Evolutionary conservation across 2,329 filamentous ascomycete species (phyloP), one percentile per base, ranked within the genome.

Genomic region (Alternaria sp.): DNA sequence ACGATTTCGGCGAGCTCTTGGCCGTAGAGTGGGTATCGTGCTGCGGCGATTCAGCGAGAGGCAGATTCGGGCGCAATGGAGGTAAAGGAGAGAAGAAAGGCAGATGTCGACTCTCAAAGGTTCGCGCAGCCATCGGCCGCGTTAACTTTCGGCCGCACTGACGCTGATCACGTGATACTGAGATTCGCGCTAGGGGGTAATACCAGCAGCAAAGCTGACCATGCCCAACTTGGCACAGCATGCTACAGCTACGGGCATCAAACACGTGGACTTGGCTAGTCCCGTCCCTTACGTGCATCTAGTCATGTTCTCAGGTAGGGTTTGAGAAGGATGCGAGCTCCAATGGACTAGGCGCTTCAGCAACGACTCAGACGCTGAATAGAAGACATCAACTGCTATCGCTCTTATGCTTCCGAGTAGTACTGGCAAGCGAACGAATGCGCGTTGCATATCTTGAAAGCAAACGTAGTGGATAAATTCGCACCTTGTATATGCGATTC

Each of bases 101-200:
- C 48, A 62, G 67, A 66, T 36, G 61, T 61, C 63, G 58, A 51
- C 59, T 53, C 49, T 57, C 62, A 63, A 60, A 63, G 62, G 60
- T 57, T 63, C 62, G 62, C 62, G 60, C 51, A 57, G 26, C 53
- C 49, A 57, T 58, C 63, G 64, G 65, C 63, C 65, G 67, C 66
- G 65, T 64, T 66, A 59, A 69, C 65, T 60, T 67, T 63, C 62
- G 48, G 57, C 63, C 60, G 54, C 43, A 57, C 47, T 62, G 65
- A 63, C 61, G 59, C 59, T 39, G 41, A 7, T 59, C 57, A 63
- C 65, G 60, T 65, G 61, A 60, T 4, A 11, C 18, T 30, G 57
- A 1, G 39, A 43, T 12, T 5, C 36, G 42, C 58, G 61, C 61
- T 64, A 64, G 54, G 26, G 48, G 59, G 57, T 24, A 34, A 48